Base-by-base conservation (phyloP, 768 basidiomycete species). In the Mrakia frigida region DNA sequence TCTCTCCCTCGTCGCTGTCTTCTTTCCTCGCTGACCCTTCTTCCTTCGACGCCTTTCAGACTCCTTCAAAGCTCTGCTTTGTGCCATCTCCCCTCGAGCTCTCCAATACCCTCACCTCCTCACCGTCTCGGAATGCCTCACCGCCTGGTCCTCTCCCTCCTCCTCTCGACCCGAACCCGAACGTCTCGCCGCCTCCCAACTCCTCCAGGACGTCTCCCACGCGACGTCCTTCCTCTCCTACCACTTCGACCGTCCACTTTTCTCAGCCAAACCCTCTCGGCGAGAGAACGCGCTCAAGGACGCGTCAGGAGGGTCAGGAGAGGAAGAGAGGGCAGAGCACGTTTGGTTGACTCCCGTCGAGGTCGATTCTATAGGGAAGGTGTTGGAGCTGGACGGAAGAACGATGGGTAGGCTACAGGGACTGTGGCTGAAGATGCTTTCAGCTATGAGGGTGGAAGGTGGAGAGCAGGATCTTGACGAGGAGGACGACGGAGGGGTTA, bases 1-100 rank as follows among this genome's bases (percentile, higher is more conserved):
- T 50, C 6, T 50, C 46, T 3, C n/a, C 5, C n/a, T 3, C 13
- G 21, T 33, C 33, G 10, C n/a, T 39, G 6, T 60, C 23, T 6
- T 35, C 33, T 25, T 35, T n/a, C 25, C 41, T 23, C 9, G 28
- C 37, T 61, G 59, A 46, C 33, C 33, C n/a, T 50, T 56, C 28
- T 16, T 46, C 25, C 39, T 76, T 46, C 37, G 43, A 13, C 18
- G 6, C 23, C 4, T 41, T n/a, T 21, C 69, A 77, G 76, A 77
- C 41, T 39, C 76, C 14, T n/a, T 77, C 70, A 77, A 77, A 50
- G 76, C 76, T 0, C 59, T 77, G 18, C 13, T 71, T 13, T 77
- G 71, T 31, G 71, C 76, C 14, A 50, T 77, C 18, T 72, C 61
- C 50, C 56, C 65, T n/a, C 76, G 76, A 37, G 33, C 61, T 1